phyloP scores from a whole-genome alignment of 805 yeast genomes.

The Schwanniomyces pseudopolymorphus region DNA sequence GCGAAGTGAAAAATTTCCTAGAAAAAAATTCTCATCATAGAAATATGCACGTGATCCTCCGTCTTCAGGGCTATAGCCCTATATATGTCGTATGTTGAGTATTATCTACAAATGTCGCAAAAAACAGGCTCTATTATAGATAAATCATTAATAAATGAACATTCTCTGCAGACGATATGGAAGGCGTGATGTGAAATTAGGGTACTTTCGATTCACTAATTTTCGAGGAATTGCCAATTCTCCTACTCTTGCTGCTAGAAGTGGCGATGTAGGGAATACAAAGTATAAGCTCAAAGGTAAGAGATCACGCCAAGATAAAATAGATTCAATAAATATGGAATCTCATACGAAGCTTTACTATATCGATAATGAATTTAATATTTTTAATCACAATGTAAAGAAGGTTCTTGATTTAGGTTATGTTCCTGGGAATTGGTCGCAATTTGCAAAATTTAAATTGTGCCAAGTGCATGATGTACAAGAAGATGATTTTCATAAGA shows the following conservation, averaged over 20 bases:
- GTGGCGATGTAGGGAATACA: background rate
- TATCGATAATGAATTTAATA: conserved; percentile 25
- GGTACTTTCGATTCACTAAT: background rate
- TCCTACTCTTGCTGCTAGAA: background rate
- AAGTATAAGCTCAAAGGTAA: conserved; percentile 2
- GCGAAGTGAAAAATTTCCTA: conserved; percentile 1
- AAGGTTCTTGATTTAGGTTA: conserved; percentile 40
- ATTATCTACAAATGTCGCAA: background rate
- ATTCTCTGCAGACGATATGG: background rate
- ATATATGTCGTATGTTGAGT: background rate
- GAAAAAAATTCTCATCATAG: background rate
- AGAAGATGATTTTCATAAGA: conserved; percentile 24
- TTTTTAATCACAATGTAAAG: conserved; percentile 25
- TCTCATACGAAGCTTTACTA: conserved; percentile 25
- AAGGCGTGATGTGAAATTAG: background rate
- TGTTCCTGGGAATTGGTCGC: conserved; percentile 44
- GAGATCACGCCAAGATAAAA: conserved; percentile 23
- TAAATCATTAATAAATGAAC: background rate
- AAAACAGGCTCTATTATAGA: background rate
- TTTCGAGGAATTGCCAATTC: background rate
- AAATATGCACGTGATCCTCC: conserved; percentile 4
- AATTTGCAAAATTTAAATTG: conserved; percentile 26
- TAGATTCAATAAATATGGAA: conserved; percentile 20
- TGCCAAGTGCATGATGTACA: conserved; percentile 26
- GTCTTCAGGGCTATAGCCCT: background rate